Conservation (phyloP, 306 rosid species). For the Castanea crenata region DNA sequence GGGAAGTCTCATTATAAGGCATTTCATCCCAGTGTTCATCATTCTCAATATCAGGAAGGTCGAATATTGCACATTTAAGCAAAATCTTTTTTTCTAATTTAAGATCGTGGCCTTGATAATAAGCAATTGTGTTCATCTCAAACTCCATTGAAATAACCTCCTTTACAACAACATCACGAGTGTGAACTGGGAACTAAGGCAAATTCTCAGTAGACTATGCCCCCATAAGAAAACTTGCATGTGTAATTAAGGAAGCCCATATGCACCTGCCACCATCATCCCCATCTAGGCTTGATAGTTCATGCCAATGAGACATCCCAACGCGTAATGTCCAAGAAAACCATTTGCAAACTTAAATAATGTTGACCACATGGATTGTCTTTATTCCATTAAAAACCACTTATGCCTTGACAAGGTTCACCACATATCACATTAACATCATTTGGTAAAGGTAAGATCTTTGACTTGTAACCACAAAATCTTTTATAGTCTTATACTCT, state of each 20-base stretch:
- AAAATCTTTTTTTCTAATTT: slow-evolving; percentile 44
- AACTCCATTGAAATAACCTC: slow-evolving; percentile 64
- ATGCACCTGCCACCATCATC: slow-evolving; percentile 83
- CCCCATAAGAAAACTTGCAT: slow-evolving; percentile 91
- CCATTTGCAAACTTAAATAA: slow-evolving; percentile 70
- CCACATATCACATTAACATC: slow-evolving; percentile 86
- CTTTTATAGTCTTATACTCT: slow-evolving; percentile 29
- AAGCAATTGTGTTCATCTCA: slow-evolving; percentile 64
- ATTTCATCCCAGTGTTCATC: slow-evolving; percentile 50
- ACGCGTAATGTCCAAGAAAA: slow-evolving; percentile 86
- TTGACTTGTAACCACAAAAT: slow-evolving; percentile 56
- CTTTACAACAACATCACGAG: slow-evolving; percentile 64
- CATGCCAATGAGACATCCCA: slow-evolving; percentile 85
- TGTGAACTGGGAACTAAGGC: slow-evolving; percentile 79
- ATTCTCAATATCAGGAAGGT: slow-evolving; percentile 61
- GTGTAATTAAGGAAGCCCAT: slow-evolving; percentile 93
- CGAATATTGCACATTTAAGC: slow-evolving; percentile 68
- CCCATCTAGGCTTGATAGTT: slow-evolving; percentile 87
- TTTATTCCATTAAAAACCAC: slow-evolving; percentile 78
- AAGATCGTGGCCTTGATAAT: slow-evolving; percentile 34
- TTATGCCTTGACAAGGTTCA: slow-evolving; percentile 94
- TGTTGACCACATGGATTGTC: slow-evolving; percentile 73
- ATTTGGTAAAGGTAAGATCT: slow-evolving; percentile 68
- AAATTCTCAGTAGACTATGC: slow-evolving; percentile 72
- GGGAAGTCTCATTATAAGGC: slow-evolving; percentile 31